A percentile compares a stretch with the other conserved stretches of the same genome.
Evolutionary conservation across 2,329 filamentous ascomycete species (phyloP).

Genomic region (Venturia pyrina): DNA sequence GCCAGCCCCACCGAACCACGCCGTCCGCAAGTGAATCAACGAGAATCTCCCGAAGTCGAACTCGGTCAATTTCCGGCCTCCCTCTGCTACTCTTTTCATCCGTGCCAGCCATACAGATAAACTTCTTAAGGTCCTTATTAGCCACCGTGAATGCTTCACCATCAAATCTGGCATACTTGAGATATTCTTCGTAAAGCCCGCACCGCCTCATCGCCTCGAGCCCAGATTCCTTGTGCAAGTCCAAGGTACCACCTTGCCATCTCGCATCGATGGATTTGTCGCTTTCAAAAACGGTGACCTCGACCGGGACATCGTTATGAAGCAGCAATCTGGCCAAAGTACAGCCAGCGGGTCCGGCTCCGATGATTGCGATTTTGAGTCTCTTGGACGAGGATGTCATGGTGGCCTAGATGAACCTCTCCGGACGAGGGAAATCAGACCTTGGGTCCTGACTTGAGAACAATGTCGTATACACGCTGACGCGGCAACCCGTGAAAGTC

Average conservation of each 20-base stretch:
- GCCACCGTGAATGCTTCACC: slow-evolving; percentile 13
- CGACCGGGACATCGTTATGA: slow-evolving; percentile 14
- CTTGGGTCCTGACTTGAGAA: too few species aligned
- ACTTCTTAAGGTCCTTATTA: slow-evolving; percentile 9
- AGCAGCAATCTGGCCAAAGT: slow-evolving; percentile 22
- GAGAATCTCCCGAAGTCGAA: slow-evolving; percentile 26
- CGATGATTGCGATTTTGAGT: slow-evolving; percentile 22
- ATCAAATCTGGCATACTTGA: slow-evolving; percentile 20
- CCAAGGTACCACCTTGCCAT: slow-evolving; percentile 21
- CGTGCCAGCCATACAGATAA: slow-evolving; percentile 7
- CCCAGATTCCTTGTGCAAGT: slow-evolving; percentile 21
- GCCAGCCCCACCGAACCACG: slow-evolving; percentile 25
- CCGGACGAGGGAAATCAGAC: too few species aligned
- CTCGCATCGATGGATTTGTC: slow-evolving; percentile 11
- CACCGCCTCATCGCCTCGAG: slow-evolving; percentile 21
- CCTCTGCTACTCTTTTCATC: slow-evolving; percentile 7
- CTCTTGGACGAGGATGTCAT: not conserved
- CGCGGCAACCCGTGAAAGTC: too few species aligned
- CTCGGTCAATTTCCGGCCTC: slow-evolving; percentile 32
- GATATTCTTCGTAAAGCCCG: slow-evolving; percentile 22
- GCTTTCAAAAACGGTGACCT: slow-evolving; percentile 21
- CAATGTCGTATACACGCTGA: too few species aligned
- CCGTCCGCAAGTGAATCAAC: slow-evolving; percentile 25
- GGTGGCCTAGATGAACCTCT: not conserved
- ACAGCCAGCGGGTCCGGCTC: slow-evolving; percentile 23